Base-by-base conservation (phyloP, 2,329 filamentous ascomycete genomes). In the Orbilia oligospora region DNA sequence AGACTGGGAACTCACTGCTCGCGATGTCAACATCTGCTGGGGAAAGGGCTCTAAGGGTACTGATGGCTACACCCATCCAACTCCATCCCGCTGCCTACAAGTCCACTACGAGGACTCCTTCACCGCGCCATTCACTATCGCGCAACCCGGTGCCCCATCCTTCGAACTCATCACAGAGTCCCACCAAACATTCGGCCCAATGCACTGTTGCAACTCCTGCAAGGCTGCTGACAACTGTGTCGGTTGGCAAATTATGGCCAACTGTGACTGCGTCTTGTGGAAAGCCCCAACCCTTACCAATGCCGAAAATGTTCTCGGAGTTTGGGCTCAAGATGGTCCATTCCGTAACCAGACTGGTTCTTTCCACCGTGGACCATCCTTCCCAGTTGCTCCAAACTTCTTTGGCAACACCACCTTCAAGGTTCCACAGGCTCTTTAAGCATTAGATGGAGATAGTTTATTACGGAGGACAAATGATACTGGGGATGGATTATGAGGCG, bases 171-270 rank as follows among this genome's bases (percentile, higher is more conserved):
- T 49, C 64, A 75, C 71, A 22, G 71, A 68, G 10, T 41, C 51
- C 22, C 71, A 75, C 38, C 71, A 75, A 36, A 75, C 71, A 18
- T 75, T 46, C 53, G 71, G 71, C 30, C 71, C 71, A 64, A 41
- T 33, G 55, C 71, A 75, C 22, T 75, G 71, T 55, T 75, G 71
- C 55, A 64, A n/a, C 48, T 61, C 71, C 64, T 75, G 71, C 71
- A 68, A 53, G 27, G 36, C 53, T 22, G 53, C 36, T 4, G 53
- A 69, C 36, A 58, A 58, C 38, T 75, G 71, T 44, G 69, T 75
- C 33, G 71, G 71, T 6, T 75, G 71, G 71, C 63, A 75, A 69
- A 75, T 75, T 46, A 75, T 64, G 38, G 24, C 51, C 20, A 49
- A 75, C 64, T 75, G 71, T 53, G 61, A 58, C 53, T 75, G 71